Conservation (phyloP, 768 basidiomycete species). For the Trametes cingulata region DNA sequence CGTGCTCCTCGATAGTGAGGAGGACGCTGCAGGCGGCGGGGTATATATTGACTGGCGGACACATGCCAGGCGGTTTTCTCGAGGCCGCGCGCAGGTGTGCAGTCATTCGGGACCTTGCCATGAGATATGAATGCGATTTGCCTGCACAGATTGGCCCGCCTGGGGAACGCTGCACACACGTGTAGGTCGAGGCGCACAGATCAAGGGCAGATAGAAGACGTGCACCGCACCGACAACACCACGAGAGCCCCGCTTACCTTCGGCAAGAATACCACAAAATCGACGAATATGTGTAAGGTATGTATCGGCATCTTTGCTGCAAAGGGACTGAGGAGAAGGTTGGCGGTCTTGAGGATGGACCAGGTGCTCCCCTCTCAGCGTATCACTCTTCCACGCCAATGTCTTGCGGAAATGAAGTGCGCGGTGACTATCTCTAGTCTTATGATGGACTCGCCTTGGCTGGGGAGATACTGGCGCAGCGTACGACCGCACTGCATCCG, state of each 20-base stretch:
- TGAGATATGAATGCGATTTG: slow-evolving; percentile 21
- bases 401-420: slow-evolving; percentile 18
- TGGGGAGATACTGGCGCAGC: not conserved
- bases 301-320: too few species aligned
- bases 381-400: slow-evolving; percentile 4
- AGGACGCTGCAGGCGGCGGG: not conserved
- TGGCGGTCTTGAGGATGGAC: too few species aligned
- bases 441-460: not conserved
- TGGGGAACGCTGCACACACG: slow-evolving; percentile 20
- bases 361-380: not conserved
- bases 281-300: too few species aligned
- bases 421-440: slow-evolving; percentile 1
- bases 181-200: slow-evolving; percentile 18
- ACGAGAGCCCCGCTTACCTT: not conserved
- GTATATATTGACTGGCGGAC: slow-evolving; percentile 16
- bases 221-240: not conserved
- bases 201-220: slow-evolving; percentile 8
- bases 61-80: slow-evolving; percentile 21
- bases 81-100: slow-evolving; percentile 15
- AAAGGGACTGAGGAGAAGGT: too few species aligned
- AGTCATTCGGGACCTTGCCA: slow-evolving; percentile 11
- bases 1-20: slow-evolving; percentile 16
- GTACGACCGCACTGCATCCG: slow-evolving; percentile 7
- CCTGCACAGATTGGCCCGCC: slow-evolving; percentile 17
- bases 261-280: not conserved